phyloP scores from a whole-genome alignment of 306 rosid genomes.

The Dalbergia cultrata region DNA sequence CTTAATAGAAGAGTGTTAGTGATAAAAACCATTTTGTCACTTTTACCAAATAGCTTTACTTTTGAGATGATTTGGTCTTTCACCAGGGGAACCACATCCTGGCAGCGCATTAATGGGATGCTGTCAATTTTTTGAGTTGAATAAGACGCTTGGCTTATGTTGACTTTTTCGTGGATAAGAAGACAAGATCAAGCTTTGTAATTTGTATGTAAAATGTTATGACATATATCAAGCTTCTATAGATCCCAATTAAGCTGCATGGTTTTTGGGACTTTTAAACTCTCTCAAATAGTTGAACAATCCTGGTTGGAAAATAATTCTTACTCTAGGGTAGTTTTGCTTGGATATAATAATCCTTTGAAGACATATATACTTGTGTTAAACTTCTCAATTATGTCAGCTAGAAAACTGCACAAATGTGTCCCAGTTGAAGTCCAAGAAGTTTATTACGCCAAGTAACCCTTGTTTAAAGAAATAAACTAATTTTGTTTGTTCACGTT shows the following conservation, averaged over 20 bases:
- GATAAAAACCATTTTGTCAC: neutral
- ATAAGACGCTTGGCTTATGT: neutral
- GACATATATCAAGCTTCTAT: neutral
- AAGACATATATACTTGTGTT: neutral
- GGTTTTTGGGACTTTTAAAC: neutral
- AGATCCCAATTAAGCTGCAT: neutral
- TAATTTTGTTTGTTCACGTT: neutral
- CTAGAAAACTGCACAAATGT: slow-evolving; percentile 5
- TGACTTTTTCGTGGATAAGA: neutral
- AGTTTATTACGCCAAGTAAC: neutral
- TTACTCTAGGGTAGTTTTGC: neutral
- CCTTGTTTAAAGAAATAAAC: too few relatives aligned
- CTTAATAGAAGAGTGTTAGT: neutral
- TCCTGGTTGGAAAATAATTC: neutral
- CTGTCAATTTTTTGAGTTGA: neutral
- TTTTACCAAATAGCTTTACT: neutral
- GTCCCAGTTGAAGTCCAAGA: neutral
- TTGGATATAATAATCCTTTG: neutral
- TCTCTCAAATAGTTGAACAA: neutral
- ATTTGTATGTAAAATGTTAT: neutral
- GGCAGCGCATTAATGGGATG: neutral
- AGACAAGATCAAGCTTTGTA: neutral
- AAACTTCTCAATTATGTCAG: neutral
- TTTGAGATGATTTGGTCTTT: slow-evolving; percentile 12
- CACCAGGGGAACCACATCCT: neutral